Evolutionary conservation across 805 yeast species (phyloP).

Genomic region (Metschnikowia kofuensis): DNA sequence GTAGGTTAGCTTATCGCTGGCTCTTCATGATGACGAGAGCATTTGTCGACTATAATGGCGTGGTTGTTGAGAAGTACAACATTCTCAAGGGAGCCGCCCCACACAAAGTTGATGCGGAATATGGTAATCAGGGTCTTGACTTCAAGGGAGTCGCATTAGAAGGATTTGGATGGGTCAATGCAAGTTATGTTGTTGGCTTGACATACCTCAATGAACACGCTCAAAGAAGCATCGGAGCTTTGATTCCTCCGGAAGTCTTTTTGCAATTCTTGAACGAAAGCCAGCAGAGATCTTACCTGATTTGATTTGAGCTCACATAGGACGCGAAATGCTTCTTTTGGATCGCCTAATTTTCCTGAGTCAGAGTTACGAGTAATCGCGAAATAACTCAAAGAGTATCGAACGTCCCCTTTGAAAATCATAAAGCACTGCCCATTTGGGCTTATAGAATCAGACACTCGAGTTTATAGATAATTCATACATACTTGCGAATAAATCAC

Average conservation of each 20-base stretch:
- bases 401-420: too few species aligned
- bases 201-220: slow-evolving; percentile 64
- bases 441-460: background rate
- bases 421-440: background rate
- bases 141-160: slow-evolving; percentile 92
- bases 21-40: slow-evolving; percentile 83
- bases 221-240: slow-evolving; percentile 72
- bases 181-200: slow-evolving; percentile 75
- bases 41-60: slow-evolving; percentile 89
- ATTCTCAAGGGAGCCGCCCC: slow-evolving; percentile 82
- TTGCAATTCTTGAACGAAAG: slow-evolving; percentile 39
- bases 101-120: slow-evolving; percentile 91
- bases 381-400: too few species aligned
- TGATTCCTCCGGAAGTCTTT: slow-evolving; percentile 68
- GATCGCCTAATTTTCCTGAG: too few species aligned
- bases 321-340: too few species aligned
- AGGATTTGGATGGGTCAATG: slow-evolving; percentile 98
- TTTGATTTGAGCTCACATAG: background rate
- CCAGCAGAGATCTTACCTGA: slow-evolving; percentile 7
- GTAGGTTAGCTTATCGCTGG: slow-evolving; percentile 84
- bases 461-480: too few species aligned
- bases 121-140: slow-evolving; percentile 94
- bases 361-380: too few species aligned
- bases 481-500: too few species aligned
- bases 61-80: slow-evolving; percentile 92